Conservation (phyloP, 2,329 filamentous ascomycete genomes). For the Fusarium tanahbumbuense region DNA sequence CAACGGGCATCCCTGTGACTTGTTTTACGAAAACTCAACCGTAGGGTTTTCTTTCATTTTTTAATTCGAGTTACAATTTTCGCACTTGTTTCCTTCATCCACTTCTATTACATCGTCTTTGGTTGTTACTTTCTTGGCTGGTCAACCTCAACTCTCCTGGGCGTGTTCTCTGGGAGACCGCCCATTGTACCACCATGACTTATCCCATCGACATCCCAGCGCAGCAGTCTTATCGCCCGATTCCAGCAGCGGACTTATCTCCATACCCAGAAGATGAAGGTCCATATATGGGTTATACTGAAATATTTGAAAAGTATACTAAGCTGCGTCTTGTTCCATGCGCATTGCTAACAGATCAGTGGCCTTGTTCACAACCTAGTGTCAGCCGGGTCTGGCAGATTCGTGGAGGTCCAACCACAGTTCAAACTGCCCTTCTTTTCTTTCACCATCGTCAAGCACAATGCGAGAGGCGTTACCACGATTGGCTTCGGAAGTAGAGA, state of each 20-base stretch:
- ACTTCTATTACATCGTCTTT: not conserved
- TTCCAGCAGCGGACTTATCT: not conserved
- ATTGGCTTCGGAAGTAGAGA: constrained; percentile 51
- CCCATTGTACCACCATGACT: constrained; percentile 28
- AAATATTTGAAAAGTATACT: constrained; percentile 45
- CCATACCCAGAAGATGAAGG: constrained; percentile 39
- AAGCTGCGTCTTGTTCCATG: not conserved
- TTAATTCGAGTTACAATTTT: not conserved
- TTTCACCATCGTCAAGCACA: constrained; percentile 47
- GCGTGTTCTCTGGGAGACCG: not conserved
- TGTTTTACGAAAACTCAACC: not conserved
- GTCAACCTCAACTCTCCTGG: not conserved
- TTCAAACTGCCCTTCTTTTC: constrained; percentile 37
- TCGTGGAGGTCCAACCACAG: constrained; percentile 35
- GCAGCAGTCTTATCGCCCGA: constrained; percentile 19
- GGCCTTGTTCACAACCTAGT: constrained; percentile 43
- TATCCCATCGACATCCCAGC: constrained; percentile 44
- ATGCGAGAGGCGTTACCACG: constrained; percentile 34
- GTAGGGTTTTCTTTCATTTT: not conserved
- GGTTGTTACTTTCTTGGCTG: not conserved
- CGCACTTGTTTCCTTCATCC: not conserved
- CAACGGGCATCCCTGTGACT: not conserved
- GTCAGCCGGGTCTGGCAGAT: constrained; percentile 47
- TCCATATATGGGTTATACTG: constrained; percentile 43
- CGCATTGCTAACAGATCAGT: constrained; percentile 31